A percentile compares a stretch with the other conserved stretches of the same genome.
Conservation (phyloP, 176 grass and related monocot genomes). For the Bothriochloa decipiens region DNA sequence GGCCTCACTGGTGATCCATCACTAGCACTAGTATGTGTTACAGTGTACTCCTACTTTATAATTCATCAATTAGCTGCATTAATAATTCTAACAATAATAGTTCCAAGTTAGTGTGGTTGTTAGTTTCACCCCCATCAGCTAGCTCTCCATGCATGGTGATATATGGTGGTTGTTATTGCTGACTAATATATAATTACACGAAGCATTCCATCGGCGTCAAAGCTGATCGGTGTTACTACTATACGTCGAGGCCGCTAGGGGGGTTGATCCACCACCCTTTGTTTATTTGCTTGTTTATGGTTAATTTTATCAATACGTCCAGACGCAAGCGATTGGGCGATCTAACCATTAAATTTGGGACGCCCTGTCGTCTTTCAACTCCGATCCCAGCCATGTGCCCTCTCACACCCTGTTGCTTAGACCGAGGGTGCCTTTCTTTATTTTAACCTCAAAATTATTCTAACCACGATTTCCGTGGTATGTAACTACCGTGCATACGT, state of each 20-base stretch:
- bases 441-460: not conserved
- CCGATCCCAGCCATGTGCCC: constrained; percentile 15
- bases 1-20: not conserved
- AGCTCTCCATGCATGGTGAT: no score
- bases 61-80: not conserved
- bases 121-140: not conserved
- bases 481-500: not conserved
- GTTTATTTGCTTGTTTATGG: constrained; percentile 5
- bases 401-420: not conserved
- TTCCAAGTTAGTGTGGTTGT: not conserved
- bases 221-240: not conserved
- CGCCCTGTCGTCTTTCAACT: not conserved
- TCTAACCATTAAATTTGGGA: constrained; percentile 23
- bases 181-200: not conserved
- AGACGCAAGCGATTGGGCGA: constrained; percentile 2
- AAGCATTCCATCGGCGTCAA: constrained; percentile 42
- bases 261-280: constrained; percentile 37
- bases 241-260: not conserved
- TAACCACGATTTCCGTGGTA: not conserved
- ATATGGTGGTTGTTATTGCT: no score
- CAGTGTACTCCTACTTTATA: not conserved
- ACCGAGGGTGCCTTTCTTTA: not conserved
- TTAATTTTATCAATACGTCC: not conserved
- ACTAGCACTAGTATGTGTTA: not conserved
- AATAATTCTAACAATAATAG: no score